Base-by-base conservation (phyloP, 108 stramenopile genomes). In the Seminavis robusta region DNA sequence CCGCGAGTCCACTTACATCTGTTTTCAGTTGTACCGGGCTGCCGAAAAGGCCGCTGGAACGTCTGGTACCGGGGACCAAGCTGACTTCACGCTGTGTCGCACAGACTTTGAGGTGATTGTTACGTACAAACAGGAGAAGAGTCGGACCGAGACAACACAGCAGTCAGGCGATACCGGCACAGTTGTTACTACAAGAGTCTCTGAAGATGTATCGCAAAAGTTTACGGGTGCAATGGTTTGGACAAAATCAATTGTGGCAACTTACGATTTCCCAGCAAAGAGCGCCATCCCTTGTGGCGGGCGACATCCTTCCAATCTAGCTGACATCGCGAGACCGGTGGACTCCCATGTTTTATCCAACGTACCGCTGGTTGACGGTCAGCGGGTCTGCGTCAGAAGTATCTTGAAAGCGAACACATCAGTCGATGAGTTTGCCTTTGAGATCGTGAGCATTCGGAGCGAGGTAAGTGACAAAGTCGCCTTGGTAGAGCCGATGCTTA, bases 11-110 rank as follows among this genome's bases (percentile, higher is more conserved):
- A 52, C 73, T 4, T 73, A 65, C 50, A 43, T 79, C n/a, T 61
- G 61, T 34, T 67, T 92, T 20, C 79, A 92, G 57, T 3, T 92
- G 17, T 92, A 74, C 67, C 55, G 86, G 9, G 37, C 72, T 34
- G 47, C 69, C 21, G 27, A 23, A 1, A 46, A 64, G 3, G 38
- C 63, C 21, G 56, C 1, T 8, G 56, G 27, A 1, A 25, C 28
- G 4, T 49, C 32, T n/a, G 42, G 34, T 2, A 37, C 20, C n/a
- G 42, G 20, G 16, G n/a, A 13, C 13, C 3, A 5, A 26, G 34
- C 21, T 8, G 47, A 59, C 23, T 52, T 50, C 3, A 63, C 40
- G 15, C 57, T 68, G 36, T 77, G 72, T 29, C 59, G 63, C 34
- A 77, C 71, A 28, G 61, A 73, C 25, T 56, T 72, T 51, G 59